Percentiles rank a stretch among this genome's conserved stretches.
Evolutionary conservation across 768 basidiomycete genomes (phyloP).

Genomic region (Suillus fuscotomentosus): DNA sequence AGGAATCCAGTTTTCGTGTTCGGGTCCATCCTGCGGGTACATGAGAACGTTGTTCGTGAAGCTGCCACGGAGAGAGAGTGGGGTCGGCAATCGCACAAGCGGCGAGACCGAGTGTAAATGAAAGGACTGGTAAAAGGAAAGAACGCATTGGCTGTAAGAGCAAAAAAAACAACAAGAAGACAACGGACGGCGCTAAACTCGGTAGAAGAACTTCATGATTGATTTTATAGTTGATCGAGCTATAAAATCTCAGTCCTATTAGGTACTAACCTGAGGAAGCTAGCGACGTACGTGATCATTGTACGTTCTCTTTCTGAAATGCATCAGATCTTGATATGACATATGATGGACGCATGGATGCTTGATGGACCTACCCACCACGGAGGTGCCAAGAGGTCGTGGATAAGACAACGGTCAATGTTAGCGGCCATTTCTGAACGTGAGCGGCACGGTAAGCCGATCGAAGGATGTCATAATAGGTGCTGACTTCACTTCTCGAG

Average conservation of each 20-base stretch:
- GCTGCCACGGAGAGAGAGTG: slow-evolving; percentile 39
- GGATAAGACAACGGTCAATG: not conserved
- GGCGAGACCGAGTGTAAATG: slow-evolving; percentile 5
- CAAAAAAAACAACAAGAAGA: not conserved
- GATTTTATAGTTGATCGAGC: not conserved
- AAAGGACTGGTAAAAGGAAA: slow-evolving; percentile 8
- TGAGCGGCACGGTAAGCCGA: not conserved
- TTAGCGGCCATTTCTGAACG: not conserved
- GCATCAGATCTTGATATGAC: not conserved
- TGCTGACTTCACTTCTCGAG: not conserved
- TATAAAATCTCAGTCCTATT: not conserved
- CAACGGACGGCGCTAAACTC: not conserved
- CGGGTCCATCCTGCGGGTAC: slow-evolving; percentile 39
- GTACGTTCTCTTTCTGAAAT: not conserved
- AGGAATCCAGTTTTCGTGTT: slow-evolving; percentile 28
- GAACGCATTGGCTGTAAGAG: slow-evolving; percentile 13
- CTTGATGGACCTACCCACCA: not conserved
- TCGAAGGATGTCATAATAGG: not conserved
- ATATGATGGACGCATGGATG: not conserved
- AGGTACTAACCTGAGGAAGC: not conserved
- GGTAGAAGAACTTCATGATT: slow-evolving; percentile 23
- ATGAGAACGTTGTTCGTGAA: slow-evolving; percentile 38
- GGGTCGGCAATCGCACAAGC: slow-evolving; percentile 6
- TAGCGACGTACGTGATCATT: not conserved
- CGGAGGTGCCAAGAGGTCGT: not conserved